These are phyloP conservation scores for Podochytrium sp. DNA, from an alignment of 192 early-diverging fungal genomes.

Conservation along the genomic window DNA sequence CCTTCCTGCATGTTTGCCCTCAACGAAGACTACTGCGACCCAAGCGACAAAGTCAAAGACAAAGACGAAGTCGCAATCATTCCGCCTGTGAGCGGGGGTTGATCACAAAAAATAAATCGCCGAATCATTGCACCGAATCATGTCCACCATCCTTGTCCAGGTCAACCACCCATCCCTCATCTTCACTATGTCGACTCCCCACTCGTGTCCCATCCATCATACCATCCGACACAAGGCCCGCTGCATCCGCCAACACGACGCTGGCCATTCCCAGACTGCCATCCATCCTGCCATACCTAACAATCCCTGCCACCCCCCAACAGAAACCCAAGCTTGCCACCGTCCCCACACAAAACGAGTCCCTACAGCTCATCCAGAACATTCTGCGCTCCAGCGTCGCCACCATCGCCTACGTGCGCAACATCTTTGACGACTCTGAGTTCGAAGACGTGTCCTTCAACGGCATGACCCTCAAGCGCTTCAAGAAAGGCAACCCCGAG, in stretches of 20 bases:
- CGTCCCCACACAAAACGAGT: conserved; percentile 4
- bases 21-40: background rate
- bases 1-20: background rate
- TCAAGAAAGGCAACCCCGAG: background rate
- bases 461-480: conserved; percentile 2
- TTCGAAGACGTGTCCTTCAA: conserved; percentile 7
- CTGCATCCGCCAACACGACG: too few species aligned
- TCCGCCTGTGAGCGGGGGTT: background rate
- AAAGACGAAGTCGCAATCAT: background rate
- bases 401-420: conserved; percentile 19
- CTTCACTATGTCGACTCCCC: too few species aligned
- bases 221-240: too few species aligned
- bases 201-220: too few species aligned
- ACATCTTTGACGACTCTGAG: conserved; percentile 5
- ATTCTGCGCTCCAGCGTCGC: conserved; percentile 3
- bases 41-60: background rate
- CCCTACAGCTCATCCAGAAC: conserved; percentile 18
- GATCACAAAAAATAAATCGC: too few species aligned
- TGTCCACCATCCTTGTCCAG: too few species aligned
- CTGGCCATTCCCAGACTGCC: too few species aligned
- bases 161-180: too few species aligned
- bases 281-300: too few species aligned
- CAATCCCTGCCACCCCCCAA: too few species aligned
- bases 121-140: too few species aligned
- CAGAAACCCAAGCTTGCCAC: too few species aligned